A percentile compares a stretch with the other conserved stretches of the same genome.
Evolutionary conservation across 352 stramenopile species (phyloP).

Genomic region (Phytophthora capsici): DNA sequence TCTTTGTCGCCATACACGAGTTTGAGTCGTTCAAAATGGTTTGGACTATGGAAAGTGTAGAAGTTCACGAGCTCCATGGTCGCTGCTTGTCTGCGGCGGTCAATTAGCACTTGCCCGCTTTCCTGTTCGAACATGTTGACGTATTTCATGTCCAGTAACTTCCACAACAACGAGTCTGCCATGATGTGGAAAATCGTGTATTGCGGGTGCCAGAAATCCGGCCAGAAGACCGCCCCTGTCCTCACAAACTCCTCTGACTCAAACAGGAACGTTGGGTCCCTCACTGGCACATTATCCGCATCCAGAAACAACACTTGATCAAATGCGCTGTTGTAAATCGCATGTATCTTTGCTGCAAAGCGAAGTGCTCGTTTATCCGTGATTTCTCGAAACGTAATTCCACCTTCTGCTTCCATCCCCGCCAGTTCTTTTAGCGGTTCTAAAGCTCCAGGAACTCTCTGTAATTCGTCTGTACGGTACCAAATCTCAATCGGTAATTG

Average conservation of each 20-base stretch:
- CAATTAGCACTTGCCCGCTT: constrained; percentile 61
- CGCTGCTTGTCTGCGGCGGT: constrained; percentile 38
- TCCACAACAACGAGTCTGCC: constrained; percentile 55
- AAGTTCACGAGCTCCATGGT: constrained; percentile 51
- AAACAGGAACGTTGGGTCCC: constrained; percentile 61
- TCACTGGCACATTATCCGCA: constrained; percentile 56
- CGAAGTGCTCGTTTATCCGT: constrained; percentile 32
- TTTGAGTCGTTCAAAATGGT: constrained; percentile 39
- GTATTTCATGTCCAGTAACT: constrained; percentile 49
- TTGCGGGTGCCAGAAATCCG: constrained; percentile 67
- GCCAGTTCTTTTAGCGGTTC: constrained; percentile 30
- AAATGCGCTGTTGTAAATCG: constrained; percentile 51
- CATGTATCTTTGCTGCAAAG: constrained; percentile 62
- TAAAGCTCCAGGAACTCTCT: constrained; percentile 8
- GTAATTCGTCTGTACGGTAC: constrained; percentile 41
- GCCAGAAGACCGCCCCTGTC: constrained; percentile 69
- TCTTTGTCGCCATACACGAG: constrained; percentile 71
- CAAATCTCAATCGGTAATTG: constrained; percentile 58
- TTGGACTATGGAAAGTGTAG: constrained; percentile 44
- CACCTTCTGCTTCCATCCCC: constrained; percentile 13
- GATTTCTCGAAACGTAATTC: constrained; percentile 39
- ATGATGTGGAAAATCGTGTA: constrained; percentile 74
- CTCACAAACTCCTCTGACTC: constrained; percentile 38
- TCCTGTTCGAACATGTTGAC: constrained; percentile 78
- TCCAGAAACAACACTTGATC: constrained; percentile 61